Conservation (phyloP, 1,284 basidiomycete species). For the Ustilago vetiveriae region DNA sequence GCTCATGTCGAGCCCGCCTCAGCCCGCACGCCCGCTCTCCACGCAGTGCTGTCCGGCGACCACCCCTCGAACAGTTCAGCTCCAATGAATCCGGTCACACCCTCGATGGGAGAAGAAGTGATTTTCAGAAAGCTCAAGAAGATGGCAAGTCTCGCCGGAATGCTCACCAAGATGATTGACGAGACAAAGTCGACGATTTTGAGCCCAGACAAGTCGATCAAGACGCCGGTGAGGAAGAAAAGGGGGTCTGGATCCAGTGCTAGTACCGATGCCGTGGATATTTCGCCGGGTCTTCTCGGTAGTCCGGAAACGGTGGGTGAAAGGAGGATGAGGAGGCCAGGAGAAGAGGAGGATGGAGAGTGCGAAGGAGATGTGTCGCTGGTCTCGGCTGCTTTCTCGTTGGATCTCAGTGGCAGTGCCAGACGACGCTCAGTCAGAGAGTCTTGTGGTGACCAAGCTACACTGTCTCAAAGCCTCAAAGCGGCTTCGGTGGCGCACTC, state of each 20-base stretch:
- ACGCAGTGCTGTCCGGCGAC: constrained; percentile 11
- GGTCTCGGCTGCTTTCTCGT: constrained; percentile 28
- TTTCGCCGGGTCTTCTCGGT: constrained; percentile 23
- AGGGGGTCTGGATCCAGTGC: neutral
- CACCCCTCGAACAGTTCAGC: no score
- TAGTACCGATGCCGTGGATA: constrained; percentile 12
- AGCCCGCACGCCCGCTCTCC: constrained; percentile 9
- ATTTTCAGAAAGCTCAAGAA: constrained; percentile 31
- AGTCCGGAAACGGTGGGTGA: constrained; percentile 7
- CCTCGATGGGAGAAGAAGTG: constrained; percentile 11
- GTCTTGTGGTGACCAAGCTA: neutral
- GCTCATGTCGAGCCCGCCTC: neutral
- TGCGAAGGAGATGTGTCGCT: constrained; percentile 15
- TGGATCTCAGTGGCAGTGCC: constrained; percentile 23
- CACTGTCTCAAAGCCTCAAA: no score
- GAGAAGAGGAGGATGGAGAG: neutral
- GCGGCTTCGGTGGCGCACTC: neutral
- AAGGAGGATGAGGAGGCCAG: neutral
- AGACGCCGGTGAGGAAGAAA: constrained; percentile 11
- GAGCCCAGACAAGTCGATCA: constrained; percentile 2
- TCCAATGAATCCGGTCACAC: neutral
- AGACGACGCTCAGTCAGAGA: neutral
- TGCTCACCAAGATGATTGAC: constrained; percentile 44
- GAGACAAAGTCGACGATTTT: constrained; percentile 36
- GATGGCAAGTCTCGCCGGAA: constrained; percentile 30